Percentiles rank a stretch among this genome's conserved stretches.
Evolutionary conservation across 2,329 filamentous ascomycete species (phyloP).

Genomic region (Fusarium sp.): DNA sequence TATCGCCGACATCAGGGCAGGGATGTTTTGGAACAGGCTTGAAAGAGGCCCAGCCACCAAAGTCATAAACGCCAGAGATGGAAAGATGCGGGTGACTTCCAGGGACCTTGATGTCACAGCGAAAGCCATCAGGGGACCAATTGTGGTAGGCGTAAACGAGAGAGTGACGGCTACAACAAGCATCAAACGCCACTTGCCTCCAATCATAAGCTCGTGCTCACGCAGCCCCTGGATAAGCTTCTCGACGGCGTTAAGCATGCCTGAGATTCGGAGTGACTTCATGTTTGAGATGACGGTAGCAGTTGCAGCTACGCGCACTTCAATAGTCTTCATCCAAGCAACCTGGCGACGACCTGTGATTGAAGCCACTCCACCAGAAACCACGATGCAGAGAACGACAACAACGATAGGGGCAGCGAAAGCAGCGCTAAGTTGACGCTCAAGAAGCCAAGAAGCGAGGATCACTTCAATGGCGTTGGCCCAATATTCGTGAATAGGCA

Average conservation of each 20-base stretch:
- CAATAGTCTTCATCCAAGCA: constrained; percentile 51
- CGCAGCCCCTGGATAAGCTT: constrained; percentile 45
- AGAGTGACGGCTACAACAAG: constrained; percentile 48
- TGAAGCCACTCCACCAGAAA: constrained; percentile 30
- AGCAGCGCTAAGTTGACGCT: constrained; percentile 50
- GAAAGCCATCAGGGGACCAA: constrained; percentile 55
- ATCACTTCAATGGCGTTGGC: constrained; percentile 51
- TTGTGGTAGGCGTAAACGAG: constrained; percentile 49
- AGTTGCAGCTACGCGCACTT: constrained; percentile 48
- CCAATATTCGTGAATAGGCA: constrained; percentile 54
- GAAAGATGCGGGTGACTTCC: constrained; percentile 49
- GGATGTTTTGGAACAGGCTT: constrained; percentile 49
- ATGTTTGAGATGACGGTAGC: constrained; percentile 46
- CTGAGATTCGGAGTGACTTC: constrained; percentile 51
- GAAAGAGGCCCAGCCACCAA: constrained; percentile 48
- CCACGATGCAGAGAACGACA: constrained; percentile 42
- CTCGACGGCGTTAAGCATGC: constrained; percentile 47
- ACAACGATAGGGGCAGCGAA: constrained; percentile 53
- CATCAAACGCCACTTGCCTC: constrained; percentile 44
- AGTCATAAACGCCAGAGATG: constrained; percentile 49
- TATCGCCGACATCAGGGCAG: constrained; percentile 33
- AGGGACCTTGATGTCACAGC: constrained; percentile 44
- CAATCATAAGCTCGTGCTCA: constrained; percentile 43
- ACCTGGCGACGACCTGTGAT: constrained; percentile 45
- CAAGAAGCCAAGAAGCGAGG: constrained; percentile 53